Base-by-base conservation (phyloP, 768 basidiomycete species). In the Mycena belliarum region DNA sequence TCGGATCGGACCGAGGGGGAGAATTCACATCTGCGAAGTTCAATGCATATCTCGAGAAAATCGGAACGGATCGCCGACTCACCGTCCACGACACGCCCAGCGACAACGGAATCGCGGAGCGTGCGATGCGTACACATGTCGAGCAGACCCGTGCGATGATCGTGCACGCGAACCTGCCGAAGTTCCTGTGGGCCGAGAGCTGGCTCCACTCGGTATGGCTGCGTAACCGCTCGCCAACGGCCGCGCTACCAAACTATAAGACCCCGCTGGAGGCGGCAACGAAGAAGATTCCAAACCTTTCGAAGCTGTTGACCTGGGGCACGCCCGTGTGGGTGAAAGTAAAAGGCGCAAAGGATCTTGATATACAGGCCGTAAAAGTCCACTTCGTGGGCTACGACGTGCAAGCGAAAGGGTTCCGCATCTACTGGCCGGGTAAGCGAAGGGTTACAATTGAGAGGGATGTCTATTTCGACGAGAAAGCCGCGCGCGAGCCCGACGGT, bases 371-470 rank as follows among this genome's bases (percentile, higher is more conserved):
- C 1, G 47, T 44, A 8, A 25, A 68, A 44, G 68, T 60, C 0
- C 44, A 35, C 9, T 70, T 67, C 40, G 49, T 71, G 4, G 63
- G 70, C 16, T 62, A 63, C 48, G 68, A 71, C 47, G 26, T 55
- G 12, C 65, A 68, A 44, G 42, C 53, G 8, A 61, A 63, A 21
- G 70, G 69, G 5, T 61, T 64, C 43, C 59, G 66, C 6, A 60
- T 73, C 28, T 73, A 69, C 58, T 73, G 68, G 69, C 66, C 67
- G 28, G 54, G 41, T 7, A 68, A 68, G 35, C 46, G 55, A 6
- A 52, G 12, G 16, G 63, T 73, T 12, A 66, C 62, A 23, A 56
- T 70, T 23, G 71, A 73, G 49, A 37, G 63, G 33, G 66, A 72
- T 53, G 44, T 45, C 15, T n/a, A 45, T n/a, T 45, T 28, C 44